A percentile compares a stretch with the other conserved stretches of the same genome.
These are phyloP conservation scores for Acanthamoeba lenticulata DNA, from an alignment of 208 protist genomes.

Conservation along the genomic window DNA sequence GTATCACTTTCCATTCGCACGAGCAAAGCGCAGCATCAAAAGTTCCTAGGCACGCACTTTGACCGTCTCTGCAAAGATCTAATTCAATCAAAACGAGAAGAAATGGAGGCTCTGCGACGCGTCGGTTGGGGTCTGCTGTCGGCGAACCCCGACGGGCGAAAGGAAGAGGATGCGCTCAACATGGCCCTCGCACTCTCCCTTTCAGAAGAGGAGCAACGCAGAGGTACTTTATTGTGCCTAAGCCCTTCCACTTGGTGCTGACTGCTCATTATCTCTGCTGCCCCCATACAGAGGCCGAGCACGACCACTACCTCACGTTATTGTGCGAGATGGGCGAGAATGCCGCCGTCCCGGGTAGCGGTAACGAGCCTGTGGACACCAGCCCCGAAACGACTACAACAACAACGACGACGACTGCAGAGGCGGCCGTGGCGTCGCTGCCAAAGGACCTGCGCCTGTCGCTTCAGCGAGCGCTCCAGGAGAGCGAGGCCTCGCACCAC, in stretches of 20 bases:
- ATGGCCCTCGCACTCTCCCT: conserved; percentile 22
- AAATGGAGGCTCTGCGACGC: neutral
- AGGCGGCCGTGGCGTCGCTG: neutral
- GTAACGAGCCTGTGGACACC: neutral
- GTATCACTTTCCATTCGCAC: too few relatives aligned
- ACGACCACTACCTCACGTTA: neutral
- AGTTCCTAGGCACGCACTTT: too few relatives aligned
- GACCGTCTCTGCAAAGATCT: too few relatives aligned
- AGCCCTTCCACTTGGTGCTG: neutral
- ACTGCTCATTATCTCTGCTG: neutral
- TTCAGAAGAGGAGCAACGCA: conserved; percentile 30
- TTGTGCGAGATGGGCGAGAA: neutral
- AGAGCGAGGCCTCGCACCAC: neutral
- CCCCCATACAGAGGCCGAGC: neutral
- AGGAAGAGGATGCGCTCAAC: conserved; percentile 38
- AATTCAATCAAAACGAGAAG: neutral
- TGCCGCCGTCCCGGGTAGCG: too few relatives aligned
- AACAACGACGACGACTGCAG: neutral
- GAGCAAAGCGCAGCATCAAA: too few relatives aligned
- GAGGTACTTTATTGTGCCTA: neutral
- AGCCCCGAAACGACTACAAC: neutral
- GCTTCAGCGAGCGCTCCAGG: neutral
- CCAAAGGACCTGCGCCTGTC: neutral
- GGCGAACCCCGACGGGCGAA: neutral
- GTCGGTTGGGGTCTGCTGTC: neutral